A percentile compares a stretch with the other conserved stretches of the same genome.
phyloP scores from a whole-genome alignment of 1,284 basidiomycete genomes.

The Pseudozyma tsukubaensis region DNA sequence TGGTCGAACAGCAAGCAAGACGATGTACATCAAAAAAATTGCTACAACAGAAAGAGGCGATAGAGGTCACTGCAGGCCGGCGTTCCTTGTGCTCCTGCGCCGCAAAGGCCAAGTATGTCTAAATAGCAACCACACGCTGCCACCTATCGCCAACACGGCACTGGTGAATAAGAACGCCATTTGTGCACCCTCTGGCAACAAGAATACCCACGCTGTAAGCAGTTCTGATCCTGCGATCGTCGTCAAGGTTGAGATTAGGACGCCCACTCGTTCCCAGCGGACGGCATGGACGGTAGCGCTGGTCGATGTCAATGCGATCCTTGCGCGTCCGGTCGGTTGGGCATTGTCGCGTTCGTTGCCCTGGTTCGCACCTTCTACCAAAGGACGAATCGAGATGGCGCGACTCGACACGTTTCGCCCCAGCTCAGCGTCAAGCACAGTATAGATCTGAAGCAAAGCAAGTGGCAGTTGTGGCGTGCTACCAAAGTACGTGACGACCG shows the following conservation, averaged over 20 bases:
- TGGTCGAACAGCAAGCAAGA: too few relatives aligned
- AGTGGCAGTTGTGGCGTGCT: constrained; percentile 33
- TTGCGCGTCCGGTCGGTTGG: neutral
- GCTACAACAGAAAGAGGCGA: too few relatives aligned
- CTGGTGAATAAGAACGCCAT: constrained; percentile 27
- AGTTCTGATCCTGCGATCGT: constrained; percentile 17
- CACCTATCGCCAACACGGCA: constrained; percentile 24
- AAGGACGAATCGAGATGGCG: neutral
- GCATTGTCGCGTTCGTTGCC: neutral
- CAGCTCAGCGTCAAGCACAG: constrained; percentile 18
- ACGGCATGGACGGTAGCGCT: constrained; percentile 12
- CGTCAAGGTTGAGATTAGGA: constrained; percentile 27
- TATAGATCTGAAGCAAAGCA: constrained; percentile 31
- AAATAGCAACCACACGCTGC: constrained; percentile 31
- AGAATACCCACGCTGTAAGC: constrained; percentile 31
- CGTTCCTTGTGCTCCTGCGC: neutral
- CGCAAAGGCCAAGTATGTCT: constrained; percentile 16
- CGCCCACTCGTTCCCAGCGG: constrained; percentile 24
- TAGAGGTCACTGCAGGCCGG: too few relatives aligned
- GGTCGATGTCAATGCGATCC: neutral
- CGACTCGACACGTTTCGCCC: constrained; percentile 2
- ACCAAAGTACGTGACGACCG: constrained; percentile 11
- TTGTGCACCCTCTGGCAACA: constrained; percentile 24
- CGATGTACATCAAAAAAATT: too few relatives aligned
- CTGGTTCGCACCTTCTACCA: neutral